Conservation (phyloP, 169 alveolate species). For the Toxoplasma gondii region DNA sequence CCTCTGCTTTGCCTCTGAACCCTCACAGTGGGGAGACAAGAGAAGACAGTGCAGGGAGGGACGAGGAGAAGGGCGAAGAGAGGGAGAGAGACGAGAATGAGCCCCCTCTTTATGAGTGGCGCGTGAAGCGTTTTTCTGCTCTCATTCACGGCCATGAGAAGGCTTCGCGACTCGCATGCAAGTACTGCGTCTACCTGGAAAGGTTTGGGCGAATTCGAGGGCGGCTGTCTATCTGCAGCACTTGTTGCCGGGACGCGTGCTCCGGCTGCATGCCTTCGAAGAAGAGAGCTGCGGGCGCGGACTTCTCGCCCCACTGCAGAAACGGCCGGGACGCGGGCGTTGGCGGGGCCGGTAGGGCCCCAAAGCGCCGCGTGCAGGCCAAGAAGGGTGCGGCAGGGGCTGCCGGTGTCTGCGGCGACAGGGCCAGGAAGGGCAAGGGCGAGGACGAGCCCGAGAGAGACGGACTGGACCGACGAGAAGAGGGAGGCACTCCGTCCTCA, state of each 20-base stretch:
- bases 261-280: not conserved
- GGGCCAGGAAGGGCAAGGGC: not conserved
- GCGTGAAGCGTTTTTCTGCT: not conserved
- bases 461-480: not conserved
- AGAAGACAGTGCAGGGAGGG: not conserved
- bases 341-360: not conserved
- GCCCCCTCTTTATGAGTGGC: not conserved
- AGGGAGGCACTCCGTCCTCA: not conserved
- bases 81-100: not conserved
- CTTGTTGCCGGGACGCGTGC: not conserved
- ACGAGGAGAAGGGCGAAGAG: not conserved
- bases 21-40: not conserved
- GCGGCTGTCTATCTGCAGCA: not conserved
- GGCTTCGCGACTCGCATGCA: not conserved
- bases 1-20: not conserved
- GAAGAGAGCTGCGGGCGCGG: constrained; percentile 17
- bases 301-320: not conserved
- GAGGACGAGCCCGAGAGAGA: not conserved
- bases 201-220: not conserved
- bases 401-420: not conserved
- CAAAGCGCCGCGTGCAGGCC: not conserved
- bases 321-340: not conserved
- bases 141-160: constrained; percentile 14
- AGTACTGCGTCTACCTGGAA: not conserved
- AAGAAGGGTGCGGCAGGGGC: not conserved